Base-by-base conservation (phyloP, 345 rosid genomes). In the Chamaenerion angustifolium region DNA sequence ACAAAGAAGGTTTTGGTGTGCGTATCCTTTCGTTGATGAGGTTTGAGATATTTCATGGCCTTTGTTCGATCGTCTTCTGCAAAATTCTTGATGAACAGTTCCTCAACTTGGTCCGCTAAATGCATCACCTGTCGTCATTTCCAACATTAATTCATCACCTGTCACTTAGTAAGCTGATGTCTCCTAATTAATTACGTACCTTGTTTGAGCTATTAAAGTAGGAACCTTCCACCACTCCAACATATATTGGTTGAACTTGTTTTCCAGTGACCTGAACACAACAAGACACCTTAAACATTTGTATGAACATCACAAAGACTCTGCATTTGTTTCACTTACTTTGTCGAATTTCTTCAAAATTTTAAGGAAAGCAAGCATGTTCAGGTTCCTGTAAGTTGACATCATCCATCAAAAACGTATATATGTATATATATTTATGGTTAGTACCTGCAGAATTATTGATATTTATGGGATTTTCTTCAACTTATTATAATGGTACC, bases 311-410 rank as follows among this genome's bases (percentile, higher is more conserved):
- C 45, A 0, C 25, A 21, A 21, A 21, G 3, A 21, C 25, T 21
- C 3, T 35, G 17, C 37, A 6, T 35, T 46, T 14, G 16, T 40
- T 43, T 47, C 0, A 56, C 68, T 70, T 67, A 85, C 99, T 72
- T 88, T 93, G 61, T 88, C 92, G 47, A 93, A 88, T 59, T 93
- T 93, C 77, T 82, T 93, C 74, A 93, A 66, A 60, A 93, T 93
- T 75, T 93, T 93, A 40, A 85, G 72, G 52, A 88, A 93, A 71
- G 99, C 97, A 59, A 93, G 80, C 87, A 82, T 64, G 78, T 93
- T 93, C 77, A 93, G 76, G 81, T 82, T 78, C 82, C 98, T 82
- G 82, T 25, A 49, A 6, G 43, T 21, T 21, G 25, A n/a, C n/a
- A n/a, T n/a, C n/a, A n/a, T n/a, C n/a, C n/a, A n/a, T n/a, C n/a